These are phyloP conservation scores for Arachis hypogaea DNA, from an alignment of 306 rosid species.

Conservation along the genomic window DNA sequence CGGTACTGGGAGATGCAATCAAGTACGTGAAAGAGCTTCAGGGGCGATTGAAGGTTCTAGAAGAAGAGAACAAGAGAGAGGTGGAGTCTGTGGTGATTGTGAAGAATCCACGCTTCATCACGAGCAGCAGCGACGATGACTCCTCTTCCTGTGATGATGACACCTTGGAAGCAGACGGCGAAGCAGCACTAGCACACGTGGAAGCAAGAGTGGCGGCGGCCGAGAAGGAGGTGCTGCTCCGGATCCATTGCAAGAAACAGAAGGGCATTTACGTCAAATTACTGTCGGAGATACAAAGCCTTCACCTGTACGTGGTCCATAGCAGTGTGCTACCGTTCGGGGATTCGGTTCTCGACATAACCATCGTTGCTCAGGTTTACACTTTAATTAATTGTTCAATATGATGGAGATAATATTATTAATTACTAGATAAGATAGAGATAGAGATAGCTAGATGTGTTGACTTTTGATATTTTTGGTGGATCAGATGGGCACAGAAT, in stretches of 20 bases:
- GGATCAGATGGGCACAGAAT: conserved; percentile 61
- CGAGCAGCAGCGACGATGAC: conserved; percentile 39
- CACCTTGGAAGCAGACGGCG: conserved; percentile 30
- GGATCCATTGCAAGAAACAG: conserved; percentile 62
- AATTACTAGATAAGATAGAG: no score
- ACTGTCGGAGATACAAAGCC: conserved; percentile 57
- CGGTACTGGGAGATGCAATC: conserved; percentile 73
- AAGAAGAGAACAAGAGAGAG: conserved; percentile 53
- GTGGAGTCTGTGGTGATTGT: conserved; percentile 50
- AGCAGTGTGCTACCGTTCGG: conserved; percentile 51
- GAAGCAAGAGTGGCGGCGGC: conserved; percentile 65
- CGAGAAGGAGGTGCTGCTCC: conserved; percentile 65
- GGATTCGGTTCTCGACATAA: conserved; percentile 47
- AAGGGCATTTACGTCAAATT: conserved; percentile 57
- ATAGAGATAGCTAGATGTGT: no score
- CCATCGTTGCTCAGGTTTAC: conserved; percentile 67
- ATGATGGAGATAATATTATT: no score
- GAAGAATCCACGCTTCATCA: conserved; percentile 40
- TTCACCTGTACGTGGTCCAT: conserved; percentile 50
- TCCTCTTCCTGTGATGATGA: conserved; percentile 48
- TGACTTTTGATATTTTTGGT: no score
- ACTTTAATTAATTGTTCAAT: no score
- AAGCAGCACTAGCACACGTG: conserved; percentile 53
- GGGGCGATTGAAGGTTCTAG: conserved; percentile 55
- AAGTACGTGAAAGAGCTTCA: conserved; percentile 69